Evolutionary conservation across 495 filamentous ascomycete species (phyloP).

Genomic region (Talaromyces ruber): DNA sequence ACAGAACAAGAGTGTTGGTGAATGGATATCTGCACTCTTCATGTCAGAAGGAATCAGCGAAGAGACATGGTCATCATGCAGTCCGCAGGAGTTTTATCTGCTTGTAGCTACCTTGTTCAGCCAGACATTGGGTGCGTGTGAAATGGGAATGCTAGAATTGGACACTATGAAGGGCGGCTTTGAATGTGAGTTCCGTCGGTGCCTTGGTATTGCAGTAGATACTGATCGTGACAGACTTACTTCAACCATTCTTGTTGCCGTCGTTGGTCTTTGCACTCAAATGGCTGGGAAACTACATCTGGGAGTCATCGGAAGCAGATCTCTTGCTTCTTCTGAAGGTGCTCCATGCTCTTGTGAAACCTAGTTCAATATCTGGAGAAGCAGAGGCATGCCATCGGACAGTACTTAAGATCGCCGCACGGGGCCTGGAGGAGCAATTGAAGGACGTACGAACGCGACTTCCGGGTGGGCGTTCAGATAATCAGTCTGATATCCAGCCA

Average conservation of each 20-base stretch:
- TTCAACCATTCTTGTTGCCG: conserved; percentile 83
- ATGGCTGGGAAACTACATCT: conserved; percentile 77
- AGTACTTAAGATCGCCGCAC: conserved; percentile 74
- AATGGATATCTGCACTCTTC: conserved; percentile 85
- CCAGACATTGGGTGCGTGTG: conserved; percentile 72
- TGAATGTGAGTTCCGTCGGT: conserved; percentile 54
- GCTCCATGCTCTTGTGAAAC: conserved; percentile 65
- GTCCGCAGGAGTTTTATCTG: conserved; percentile 87
- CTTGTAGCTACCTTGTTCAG: conserved; percentile 85
- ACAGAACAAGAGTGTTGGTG: conserved; percentile 66
- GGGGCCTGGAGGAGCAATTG: conserved; percentile 66
- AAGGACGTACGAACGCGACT: conserved; percentile 61
- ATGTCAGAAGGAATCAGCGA: conserved; percentile 76
- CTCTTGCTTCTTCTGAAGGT: conserved; percentile 59
- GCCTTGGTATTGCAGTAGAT: background rate
- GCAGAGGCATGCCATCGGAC: conserved; percentile 72
- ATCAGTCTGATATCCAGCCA: background rate
- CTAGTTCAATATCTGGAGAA: conserved; percentile 70
- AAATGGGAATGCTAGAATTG: conserved; percentile 59
- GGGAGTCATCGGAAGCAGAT: conserved; percentile 50
- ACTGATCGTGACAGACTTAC: conserved; percentile 49
- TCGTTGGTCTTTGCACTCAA: conserved; percentile 73
- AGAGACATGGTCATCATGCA: conserved; percentile 84
- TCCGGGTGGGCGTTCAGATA: conserved; percentile 49
- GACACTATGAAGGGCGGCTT: conserved; percentile 81